Base-by-base conservation (phyloP, 768 basidiomycete species). In the Macrolepiota fuliginosa region DNA sequence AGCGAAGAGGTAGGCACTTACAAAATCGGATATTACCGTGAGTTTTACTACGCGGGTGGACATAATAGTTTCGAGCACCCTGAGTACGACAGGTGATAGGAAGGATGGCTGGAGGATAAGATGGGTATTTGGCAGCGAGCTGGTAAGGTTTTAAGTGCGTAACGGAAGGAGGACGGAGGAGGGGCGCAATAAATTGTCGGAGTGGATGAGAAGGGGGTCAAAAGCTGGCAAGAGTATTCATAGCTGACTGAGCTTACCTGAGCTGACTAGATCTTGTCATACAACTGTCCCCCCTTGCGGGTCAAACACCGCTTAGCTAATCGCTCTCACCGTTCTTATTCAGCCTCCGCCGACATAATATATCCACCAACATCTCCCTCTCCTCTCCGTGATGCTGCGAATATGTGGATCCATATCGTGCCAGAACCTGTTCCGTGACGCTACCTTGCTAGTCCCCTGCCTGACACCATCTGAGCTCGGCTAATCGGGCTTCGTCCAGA, bases 1-100 rank as follows among this genome's bases (percentile, higher is more conserved):
- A 51, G 36, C 12, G 54, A 54, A 39, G 58, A 61, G 46, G 39
- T 49, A 25, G 49, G 25, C 47, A 69, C 77, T 61, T 63, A 82
- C 82, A 56, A 83, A 79, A 70, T 83, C 82, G 62, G 78, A 81
- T 58, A 83, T 74, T 49, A 82, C 72, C 46, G 78, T 79, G 63
- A 83, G 68, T 68, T 77, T 81, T 64, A 83, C 80, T 46, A 75
- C 69, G 46, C 80, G 76, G 62, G 75, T 67, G 52, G 76, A 69
- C 79, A 80, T 80, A 61, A 57, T 53, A 61, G 54, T 35, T 56
- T 56, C 25, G 40, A 58, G 29, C 39, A 52, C 52, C 59, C 46
- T 61, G 67, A 46, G 57, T 62, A 54, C 56, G 46, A 54, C 40
- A 22, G 37, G 50, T 49, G 56, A 64, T 50, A 52, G 46, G 54